Evolutionary conservation across 73 alveolate species (phyloP).

Genomic region (Strombidium stylifer): DNA sequence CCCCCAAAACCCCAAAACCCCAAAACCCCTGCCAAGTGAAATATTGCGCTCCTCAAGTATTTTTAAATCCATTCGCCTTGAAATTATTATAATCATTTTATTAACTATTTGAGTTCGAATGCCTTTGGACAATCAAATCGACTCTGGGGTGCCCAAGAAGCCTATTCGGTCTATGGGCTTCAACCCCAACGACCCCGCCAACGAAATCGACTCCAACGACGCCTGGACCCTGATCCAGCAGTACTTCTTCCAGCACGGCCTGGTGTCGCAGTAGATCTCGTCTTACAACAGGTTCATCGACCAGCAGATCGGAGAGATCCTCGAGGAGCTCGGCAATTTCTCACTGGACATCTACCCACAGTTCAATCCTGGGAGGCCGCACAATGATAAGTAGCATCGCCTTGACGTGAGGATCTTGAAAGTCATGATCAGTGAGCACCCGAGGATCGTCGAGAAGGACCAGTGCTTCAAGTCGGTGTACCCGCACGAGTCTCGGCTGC

Average conservation of each 20-base stretch:
- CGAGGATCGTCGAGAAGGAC: slow-evolving; percentile 68
- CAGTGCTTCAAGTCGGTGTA: slow-evolving; percentile 55
- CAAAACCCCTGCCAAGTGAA: too few relatives aligned
- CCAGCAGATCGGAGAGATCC: slow-evolving; percentile 80
- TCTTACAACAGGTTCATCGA: slow-evolving; percentile 85
- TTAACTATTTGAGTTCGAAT: too few relatives aligned
- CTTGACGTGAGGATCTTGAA: slow-evolving; percentile 72
- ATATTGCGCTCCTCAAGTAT: too few relatives aligned
- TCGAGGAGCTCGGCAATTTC: slow-evolving; percentile 73
- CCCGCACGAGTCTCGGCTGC: slow-evolving; percentile 96
- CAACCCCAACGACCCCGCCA: too few relatives aligned
- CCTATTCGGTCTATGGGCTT: too few relatives aligned
- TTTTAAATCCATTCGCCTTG: too few relatives aligned
- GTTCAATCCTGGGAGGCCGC: slow-evolving; percentile 27
- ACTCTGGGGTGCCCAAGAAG: too few relatives aligned
- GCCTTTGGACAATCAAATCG: too few relatives aligned
- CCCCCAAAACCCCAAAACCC: too few relatives aligned
- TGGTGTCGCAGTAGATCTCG: slow-evolving; percentile 88
- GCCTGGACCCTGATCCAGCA: slow-evolving; percentile 89
- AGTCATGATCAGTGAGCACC: slow-evolving; percentile 68
- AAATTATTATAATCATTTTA: too few relatives aligned
- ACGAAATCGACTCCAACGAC: slow-evolving; percentile 84
- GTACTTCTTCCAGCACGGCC: slow-evolving; percentile 88
- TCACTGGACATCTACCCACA: slow-evolving; percentile 72
- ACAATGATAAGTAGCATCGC: slow-evolving; percentile 31